Evolutionary conservation across 805 yeast species (phyloP).

Genomic region (Dipodascus geniculatus): DNA sequence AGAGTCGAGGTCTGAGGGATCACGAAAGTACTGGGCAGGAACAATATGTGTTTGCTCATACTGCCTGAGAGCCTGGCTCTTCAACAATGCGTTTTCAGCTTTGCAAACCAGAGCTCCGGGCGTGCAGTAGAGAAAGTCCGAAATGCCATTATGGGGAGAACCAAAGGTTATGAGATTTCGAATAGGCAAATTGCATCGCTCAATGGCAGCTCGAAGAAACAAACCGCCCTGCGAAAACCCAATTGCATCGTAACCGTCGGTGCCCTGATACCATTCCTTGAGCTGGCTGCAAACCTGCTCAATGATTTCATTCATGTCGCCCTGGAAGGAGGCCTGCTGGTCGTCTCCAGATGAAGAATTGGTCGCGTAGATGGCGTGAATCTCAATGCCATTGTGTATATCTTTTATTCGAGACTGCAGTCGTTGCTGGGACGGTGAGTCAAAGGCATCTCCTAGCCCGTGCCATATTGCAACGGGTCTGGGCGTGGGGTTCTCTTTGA

Average conservation of each 20-base stretch:
- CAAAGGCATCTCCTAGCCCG: conserved; percentile 69
- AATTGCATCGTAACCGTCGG: conserved; percentile 52
- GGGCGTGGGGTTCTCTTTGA: too few relatives aligned
- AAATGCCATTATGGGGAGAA: conserved; percentile 69
- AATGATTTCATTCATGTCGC: conserved; percentile 46
- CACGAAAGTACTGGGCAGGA: conserved; percentile 71
- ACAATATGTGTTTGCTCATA: conserved; percentile 45
- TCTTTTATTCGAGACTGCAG: conserved; percentile 30
- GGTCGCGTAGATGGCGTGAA: conserved; percentile 44
- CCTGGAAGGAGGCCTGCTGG: conserved; percentile 43
- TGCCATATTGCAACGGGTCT: conserved; percentile 68
- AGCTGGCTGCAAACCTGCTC: conserved; percentile 45
- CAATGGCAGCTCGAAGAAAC: conserved; percentile 56
- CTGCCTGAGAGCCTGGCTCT: conserved; percentile 47
- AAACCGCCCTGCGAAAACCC: conserved; percentile 83
- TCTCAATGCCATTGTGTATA: conserved; percentile 28
- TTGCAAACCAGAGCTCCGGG: conserved; percentile 48
- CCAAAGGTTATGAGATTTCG: conserved; percentile 60
- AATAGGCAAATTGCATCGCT: conserved; percentile 41
- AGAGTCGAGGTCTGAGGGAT: conserved; percentile 38
- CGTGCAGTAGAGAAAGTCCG: conserved; percentile 52
- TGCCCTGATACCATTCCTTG: conserved; percentile 4
- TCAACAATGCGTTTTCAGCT: conserved; percentile 40
- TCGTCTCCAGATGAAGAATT: conserved; percentile 37
- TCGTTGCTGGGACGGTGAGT: conserved; percentile 45